Evolutionary conservation across 768 basidiomycete genomes (phyloP).

Genomic region (Rhizopogon roseolus): DNA sequence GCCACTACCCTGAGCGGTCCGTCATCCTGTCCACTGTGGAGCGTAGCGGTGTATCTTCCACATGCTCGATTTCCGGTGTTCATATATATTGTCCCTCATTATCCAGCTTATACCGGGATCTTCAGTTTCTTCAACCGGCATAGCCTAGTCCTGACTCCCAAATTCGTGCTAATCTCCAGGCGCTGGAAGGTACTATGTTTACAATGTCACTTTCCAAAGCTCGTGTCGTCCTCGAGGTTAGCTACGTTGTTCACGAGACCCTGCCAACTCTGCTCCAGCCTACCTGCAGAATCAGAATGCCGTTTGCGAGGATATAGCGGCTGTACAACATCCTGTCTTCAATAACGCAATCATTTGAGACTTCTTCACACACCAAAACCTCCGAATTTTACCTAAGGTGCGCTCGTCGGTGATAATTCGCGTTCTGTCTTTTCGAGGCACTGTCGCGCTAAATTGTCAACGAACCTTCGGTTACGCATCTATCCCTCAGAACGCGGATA

Average conservation of each 20-base stretch:
- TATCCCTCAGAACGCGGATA: background rate
- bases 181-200: background rate
- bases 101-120: background rate
- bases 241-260: background rate
- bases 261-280: background rate
- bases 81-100: background rate
- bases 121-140: background rate
- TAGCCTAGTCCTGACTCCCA: background rate
- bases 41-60: background rate
- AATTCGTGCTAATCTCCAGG: background rate
- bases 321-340: background rate
- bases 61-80: background rate
- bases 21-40: background rate
- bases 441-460: background rate
- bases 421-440: background rate
- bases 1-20: background rate
- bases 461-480: background rate
- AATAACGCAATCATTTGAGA: background rate
- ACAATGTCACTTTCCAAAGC: background rate
- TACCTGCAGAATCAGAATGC: background rate
- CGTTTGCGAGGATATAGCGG: background rate
- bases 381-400: background rate
- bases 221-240: slow-evolving; percentile 1
- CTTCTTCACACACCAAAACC: background rate
- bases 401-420: background rate